Base-by-base conservation (phyloP, 2,329 filamentous ascomycete genomes). In the Xylariaceae sp. region DNA sequence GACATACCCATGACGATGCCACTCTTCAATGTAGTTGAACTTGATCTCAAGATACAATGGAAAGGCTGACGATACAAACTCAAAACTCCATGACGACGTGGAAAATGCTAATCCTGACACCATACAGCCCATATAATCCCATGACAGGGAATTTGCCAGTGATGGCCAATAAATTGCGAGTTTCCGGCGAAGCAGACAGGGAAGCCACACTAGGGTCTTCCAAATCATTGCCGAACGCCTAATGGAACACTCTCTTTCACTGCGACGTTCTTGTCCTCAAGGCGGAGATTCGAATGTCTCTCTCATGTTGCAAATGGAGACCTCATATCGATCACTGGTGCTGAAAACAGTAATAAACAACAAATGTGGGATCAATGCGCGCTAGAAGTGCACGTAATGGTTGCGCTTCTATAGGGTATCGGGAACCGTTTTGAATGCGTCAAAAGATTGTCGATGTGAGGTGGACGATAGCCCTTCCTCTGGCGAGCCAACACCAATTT, bases 181-280 rank as follows among this genome's bases (percentile, higher is more conserved):
- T 46, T 27, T 31, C 39, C 44, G 39, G 44, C 39, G 38, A 51
- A 45, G 27, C n/a, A 46, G 33, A 27, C 32, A 43, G 48, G 45
- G 35, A 17, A 43, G 33, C 35, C 40, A 52, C 33, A n/a, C n/a
- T n/a, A 47, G n/a, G 44, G 31, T 14, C 48, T 45, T 51, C 38
- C 35, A 49, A 55, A 53, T 36, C 49, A 57, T 51, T 44, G 56
- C 50, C 53, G 49, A 62, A 64, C 62, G 60, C 62, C 62, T 48
- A 62, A 58, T 56, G 50, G 61, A 59, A 62, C 62, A 61, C 62
- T 60, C 49, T 43, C n/a, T 56, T 52, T 54, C 54, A 53, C 51
- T 52, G 54, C 58, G 54, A 53, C 44, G 48, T 42, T 38, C 41
- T 48, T 35, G 51, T 30, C 39, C 45, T 42, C 39, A 42, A 31